phyloP scores from a whole-genome alignment of 2,329 filamentous ascomycete species.

The Cadophora sp. region DNA sequence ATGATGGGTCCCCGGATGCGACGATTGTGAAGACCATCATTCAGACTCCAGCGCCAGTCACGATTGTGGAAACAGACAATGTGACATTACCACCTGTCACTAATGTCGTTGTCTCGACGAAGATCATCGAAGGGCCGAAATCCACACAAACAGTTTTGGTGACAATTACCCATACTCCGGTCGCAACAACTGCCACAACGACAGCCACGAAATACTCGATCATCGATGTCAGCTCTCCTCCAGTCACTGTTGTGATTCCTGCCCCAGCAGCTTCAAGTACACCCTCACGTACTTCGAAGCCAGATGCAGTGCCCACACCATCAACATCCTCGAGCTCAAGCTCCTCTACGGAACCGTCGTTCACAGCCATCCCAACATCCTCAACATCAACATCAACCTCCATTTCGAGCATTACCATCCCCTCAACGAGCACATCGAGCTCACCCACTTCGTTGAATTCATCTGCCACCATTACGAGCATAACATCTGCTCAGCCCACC shows the following conservation, averaged over 20 bases:
- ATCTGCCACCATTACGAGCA: not conserved
- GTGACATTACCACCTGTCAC: conserved; percentile 36
- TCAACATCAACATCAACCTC: conserved; percentile 13
- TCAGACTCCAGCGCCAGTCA: conserved; percentile 36
- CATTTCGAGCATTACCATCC: conserved; percentile 5
- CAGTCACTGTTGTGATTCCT: conserved; percentile 35
- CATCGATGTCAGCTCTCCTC: conserved; percentile 39
- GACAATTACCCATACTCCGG: conserved; percentile 35
- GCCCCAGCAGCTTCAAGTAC: conserved; percentile 21
- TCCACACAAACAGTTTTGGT: conserved; percentile 38
- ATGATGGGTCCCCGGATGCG: conserved; percentile 19
- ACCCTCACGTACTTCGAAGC: conserved; percentile 7
- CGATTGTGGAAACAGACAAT: conserved; percentile 39
- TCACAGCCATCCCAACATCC: conserved; percentile 6
- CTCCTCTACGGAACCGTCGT: not conserved
- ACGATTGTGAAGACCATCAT: conserved; percentile 40
- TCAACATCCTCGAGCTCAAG: conserved; percentile 10
- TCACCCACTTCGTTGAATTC: conserved; percentile 28
- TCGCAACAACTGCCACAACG: conserved; percentile 33
- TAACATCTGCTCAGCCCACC: not conserved
- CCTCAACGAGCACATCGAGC: conserved; percentile 20
- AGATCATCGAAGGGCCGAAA: conserved; percentile 38
- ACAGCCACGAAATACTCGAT: conserved; percentile 42
- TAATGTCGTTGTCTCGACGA: conserved; percentile 35
- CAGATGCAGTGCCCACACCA: not conserved